phyloP scores from a whole-genome alignment of 805 yeast genomes.

The Candida silvatica region DNA sequence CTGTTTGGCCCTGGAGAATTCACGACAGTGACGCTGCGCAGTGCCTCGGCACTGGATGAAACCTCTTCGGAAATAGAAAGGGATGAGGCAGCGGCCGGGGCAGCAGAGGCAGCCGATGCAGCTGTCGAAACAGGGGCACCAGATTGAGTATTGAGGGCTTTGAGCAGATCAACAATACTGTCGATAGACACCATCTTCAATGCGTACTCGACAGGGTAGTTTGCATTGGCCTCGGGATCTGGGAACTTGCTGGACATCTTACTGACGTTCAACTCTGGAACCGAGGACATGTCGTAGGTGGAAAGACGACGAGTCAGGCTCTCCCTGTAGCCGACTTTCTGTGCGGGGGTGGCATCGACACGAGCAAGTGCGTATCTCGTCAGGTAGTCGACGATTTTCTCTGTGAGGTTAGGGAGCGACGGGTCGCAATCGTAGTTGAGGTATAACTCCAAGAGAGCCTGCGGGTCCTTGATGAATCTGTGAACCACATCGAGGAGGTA shows the following conservation, averaged over 20 bases:
- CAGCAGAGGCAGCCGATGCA: too few species aligned
- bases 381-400: constrained; percentile 68
- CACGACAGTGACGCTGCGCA: background rate
- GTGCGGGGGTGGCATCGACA: constrained; percentile 63
- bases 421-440: constrained; percentile 93
- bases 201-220: constrained; percentile 74
- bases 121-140: constrained; percentile 34
- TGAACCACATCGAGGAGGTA: constrained; percentile 76
- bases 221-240: constrained; percentile 41
- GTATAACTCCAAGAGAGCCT: constrained; percentile 85
- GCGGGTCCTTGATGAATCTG: constrained; percentile 78
- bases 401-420: constrained; percentile 76
- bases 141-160: constrained; percentile 82
- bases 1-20: constrained; percentile 18
- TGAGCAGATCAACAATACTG: constrained; percentile 72
- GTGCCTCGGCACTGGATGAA: constrained; percentile 1
- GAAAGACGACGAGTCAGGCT: constrained; percentile 48
- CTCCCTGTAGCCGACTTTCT: constrained; percentile 49
- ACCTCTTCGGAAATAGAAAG: background rate
- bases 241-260: constrained; percentile 48
- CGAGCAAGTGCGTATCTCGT: constrained; percentile 63
- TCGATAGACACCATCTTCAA: constrained; percentile 74
- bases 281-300: constrained; percentile 62
- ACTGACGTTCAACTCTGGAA: constrained; percentile 70
- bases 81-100: background rate